Base-by-base conservation (phyloP, 2,329 filamentous ascomycete genomes). In the Ophiostoma angusticollis region DNA sequence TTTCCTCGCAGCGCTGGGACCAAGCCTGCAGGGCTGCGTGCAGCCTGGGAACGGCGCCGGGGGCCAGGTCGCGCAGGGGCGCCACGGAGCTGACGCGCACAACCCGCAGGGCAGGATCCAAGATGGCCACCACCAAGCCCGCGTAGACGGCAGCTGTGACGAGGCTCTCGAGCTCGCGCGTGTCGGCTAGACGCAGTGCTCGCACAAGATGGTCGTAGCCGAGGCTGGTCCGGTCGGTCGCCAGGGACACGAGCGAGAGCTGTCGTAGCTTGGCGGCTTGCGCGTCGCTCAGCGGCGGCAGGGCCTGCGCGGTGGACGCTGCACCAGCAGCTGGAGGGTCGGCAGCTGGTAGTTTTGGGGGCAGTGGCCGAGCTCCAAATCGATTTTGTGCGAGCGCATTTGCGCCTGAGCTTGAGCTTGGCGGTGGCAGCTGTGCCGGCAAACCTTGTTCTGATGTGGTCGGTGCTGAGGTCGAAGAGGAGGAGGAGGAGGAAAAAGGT, bases 201-300 rank as follows among this genome's bases (percentile, higher is more conserved):
- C 57, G 48, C 51, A 79, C 74, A 17, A 96, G 74, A 23, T 72
- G 64, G 16, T 65, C 54, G 62, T 98, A 98, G 37, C 72, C 80
- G 18, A 96, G 76, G 52, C 76, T 74, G 40, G 63, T 58, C 33
- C 71, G 68, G 46, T 80, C 72, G 44, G 75, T 72, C 42, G 84
- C 80, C 44, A 95, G 76, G 0, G 84, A 80, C 32, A 98, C 70
- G 45, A 98, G 75, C 16, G 86, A 85, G 28, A 98, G 80, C 54
- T 95, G 84, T 39, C 85, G 82, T 31, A 98, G 81, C 63, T 98
- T 98, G 47, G 78, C 71, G 31, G 68, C 63, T 63, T 98, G 91
- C 39, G 73, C 66, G 1, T 74, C 68, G 54, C 72, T 80, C 35
- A 98, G 74, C 7, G 67, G 45, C 3, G 89, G 91, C 3, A 95